A percentile compares a stretch with the other conserved stretches of the same genome.
Evolutionary conservation across 2,329 filamentous ascomycete genomes (phyloP).

Genomic region (Aureobasidium pullulans): DNA sequence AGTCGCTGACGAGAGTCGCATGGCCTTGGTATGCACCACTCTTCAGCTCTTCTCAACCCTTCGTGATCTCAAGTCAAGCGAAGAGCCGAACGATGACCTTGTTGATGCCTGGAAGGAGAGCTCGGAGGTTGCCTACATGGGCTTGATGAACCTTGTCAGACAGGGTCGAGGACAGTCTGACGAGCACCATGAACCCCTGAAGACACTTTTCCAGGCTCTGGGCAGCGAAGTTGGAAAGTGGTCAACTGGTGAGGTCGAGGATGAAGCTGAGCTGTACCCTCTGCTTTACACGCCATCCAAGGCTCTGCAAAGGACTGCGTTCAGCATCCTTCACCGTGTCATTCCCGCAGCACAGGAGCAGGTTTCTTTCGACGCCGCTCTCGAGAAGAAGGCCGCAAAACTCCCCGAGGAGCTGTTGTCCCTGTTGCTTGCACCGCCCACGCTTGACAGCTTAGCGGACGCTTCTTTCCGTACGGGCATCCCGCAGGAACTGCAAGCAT

Average conservation of each 20-base stretch:
- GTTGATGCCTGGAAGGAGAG: conserved; percentile 62
- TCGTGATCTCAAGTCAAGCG: conserved; percentile 44
- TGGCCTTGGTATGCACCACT: conserved; percentile 55
- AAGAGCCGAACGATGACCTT: conserved; percentile 79
- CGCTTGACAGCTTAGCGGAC: conserved; percentile 58
- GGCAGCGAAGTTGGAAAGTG: conserved; percentile 61
- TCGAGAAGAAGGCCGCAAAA: conserved; percentile 64
- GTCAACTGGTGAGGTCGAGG: conserved; percentile 53
- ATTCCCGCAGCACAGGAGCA: conserved; percentile 74
- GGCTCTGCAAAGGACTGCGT: conserved; percentile 72
- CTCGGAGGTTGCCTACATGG: conserved; percentile 47
- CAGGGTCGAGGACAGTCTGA: conserved; percentile 38
- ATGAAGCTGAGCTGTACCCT: conserved; percentile 63
- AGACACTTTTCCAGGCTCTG: conserved; percentile 68
- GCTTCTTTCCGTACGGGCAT: conserved; percentile 58
- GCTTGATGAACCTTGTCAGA: conserved; percentile 58
- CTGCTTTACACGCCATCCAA: conserved; percentile 69
- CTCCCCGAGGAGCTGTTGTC: conserved; percentile 81
- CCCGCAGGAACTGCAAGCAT: conserved; percentile 64
- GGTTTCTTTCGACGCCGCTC: conserved; percentile 65
- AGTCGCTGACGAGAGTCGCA: conserved; percentile 18
- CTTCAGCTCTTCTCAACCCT: conserved; percentile 63
- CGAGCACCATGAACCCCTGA: conserved; percentile 56
- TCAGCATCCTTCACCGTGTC: conserved; percentile 69
- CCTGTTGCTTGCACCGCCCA: conserved; percentile 70